Base-by-base conservation (phyloP, 371 early-diverging fungal genomes). In the Rhizomucor pusillus region DNA sequence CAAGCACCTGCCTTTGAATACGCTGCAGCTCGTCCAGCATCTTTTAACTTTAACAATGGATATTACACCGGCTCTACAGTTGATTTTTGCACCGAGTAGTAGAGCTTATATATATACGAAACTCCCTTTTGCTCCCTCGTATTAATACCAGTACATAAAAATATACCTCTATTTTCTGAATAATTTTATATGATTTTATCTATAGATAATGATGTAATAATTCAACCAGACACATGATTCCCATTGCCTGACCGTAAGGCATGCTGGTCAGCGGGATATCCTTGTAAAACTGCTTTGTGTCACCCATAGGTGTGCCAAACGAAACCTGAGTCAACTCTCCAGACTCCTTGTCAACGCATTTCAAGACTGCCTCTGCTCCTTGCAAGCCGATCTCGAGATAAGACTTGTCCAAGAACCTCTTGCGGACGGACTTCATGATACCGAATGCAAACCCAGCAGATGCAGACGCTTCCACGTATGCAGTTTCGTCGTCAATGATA, bases 241-340 rank as follows among this genome's bases (percentile, higher is more conserved):
- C 64, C 64, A 63, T 63, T 12, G 64, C 64, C 16, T 63, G 64
- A 43, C 64, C 64, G 25, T 63, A 63, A 5, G 64, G 64, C 64
- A 63, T 63, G 2, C 56, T 56, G 6, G 64, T 63, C 9, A 63
- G 36, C 14, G 59, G 60, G 14, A 63, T 63, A 4, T 63, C 60
- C 40, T 63, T 63, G 39, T 63, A 63, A 25, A 56, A 54, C 23
- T 63, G 60, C 18, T 43, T 59, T 4, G 56, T 59, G 19, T 59
- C 60, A 16, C 54, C 54, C 36, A 63, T 50, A 13, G 64, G 64
- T 2, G 64, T 63, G 29, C 64, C 64, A 34, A 63, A 63, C 10
- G 64, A 63, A 23, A 55, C 56, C 6, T 60, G 54, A 36, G 54
- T 48, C 16, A 63, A 49, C 34, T 63, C 64, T 23, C 64, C 64